Conservation (phyloP, 1,284 basidiomycete species). For the Cryptococcus sp. region DNA sequence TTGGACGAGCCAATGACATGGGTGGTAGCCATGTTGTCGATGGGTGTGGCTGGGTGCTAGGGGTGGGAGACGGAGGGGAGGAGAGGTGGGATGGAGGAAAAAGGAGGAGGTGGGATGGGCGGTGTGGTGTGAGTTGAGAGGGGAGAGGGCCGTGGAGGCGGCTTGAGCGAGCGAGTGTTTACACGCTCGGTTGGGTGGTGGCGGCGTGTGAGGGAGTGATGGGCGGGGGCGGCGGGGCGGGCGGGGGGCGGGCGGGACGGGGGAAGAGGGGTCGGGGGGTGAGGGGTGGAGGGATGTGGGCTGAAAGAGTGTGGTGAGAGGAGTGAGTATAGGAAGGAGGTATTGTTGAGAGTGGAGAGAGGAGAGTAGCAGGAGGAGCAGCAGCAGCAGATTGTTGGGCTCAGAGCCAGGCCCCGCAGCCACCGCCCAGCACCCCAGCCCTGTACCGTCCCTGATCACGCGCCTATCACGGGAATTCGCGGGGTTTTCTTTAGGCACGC, state of each 20-base stretch:
- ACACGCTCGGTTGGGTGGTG: background rate
- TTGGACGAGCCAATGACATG: slow-evolving; percentile 50
- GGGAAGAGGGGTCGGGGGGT: slow-evolving; percentile 3
- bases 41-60: background rate
- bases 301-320: background rate
- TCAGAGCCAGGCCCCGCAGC: too few species aligned
- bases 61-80: slow-evolving; percentile 5
- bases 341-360: background rate
- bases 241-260: background rate
- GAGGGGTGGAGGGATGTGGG: slow-evolving; percentile 1
- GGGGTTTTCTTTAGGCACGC: too few species aligned
- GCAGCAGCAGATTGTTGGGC: too few species aligned
- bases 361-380: too few species aligned
- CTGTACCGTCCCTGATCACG: too few species aligned
- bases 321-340: slow-evolving; percentile 1
- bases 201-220: background rate
- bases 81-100: slow-evolving; percentile 9
- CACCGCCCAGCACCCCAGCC: too few species aligned
- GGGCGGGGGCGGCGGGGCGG: background rate
- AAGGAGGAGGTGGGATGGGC: slow-evolving; percentile 1
- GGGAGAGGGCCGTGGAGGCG: slow-evolving; percentile 1
- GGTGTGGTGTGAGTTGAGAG: slow-evolving; percentile 1
- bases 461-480: too few species aligned
- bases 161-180: slow-evolving; percentile 3
- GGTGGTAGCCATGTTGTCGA: slow-evolving; percentile 46